Evolutionary conservation across 441 rosid genomes (phyloP), one percentile per base, ranked within the genome.

Genomic region (Oxalis stricta): DNA sequence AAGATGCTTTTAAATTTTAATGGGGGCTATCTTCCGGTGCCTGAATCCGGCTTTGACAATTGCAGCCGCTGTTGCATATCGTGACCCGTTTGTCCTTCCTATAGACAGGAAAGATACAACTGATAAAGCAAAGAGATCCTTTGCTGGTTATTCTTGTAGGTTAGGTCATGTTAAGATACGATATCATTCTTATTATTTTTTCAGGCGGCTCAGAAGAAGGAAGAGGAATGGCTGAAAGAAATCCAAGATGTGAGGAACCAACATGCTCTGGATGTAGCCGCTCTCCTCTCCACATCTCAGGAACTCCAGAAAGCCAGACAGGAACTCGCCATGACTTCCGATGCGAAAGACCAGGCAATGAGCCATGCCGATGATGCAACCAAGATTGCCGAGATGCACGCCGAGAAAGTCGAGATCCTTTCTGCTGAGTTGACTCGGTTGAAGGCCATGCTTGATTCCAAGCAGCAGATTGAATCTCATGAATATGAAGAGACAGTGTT

Each of bases 81-180:
- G 89, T 31, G 64, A 80, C 61, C 98, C 96, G 11, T 89, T 89
- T 61, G 82, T 85, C 55, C 83, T 89, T 47, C 98, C 98, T 28
- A 56, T 89, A 37, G 76, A 70, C 37, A 75, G 75, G 62, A 85
- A 80, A 69, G 76, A 71, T 37, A 86, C 79, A 67, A 96, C 95
- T 5, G 92, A 82, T 66, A 92, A 66, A 18, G 94, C 86, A 17
- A 89, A 85, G 64, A 66, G 82, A 70, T 85, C 66, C 20, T 89
- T 89, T 53, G 96, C 94, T 20, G 89, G 89, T 55, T 94, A 82
- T 64, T 80, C 96, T 45, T 85, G 94, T 94, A 89, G 98, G 98
- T 85, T 29, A 33, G 43, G 40, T 40, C 24, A 12, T 49, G 33
- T 21, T 15, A 21, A 26, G 42, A 44, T 33, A 16, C 44, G 42